These are phyloP conservation scores for Xylariaceae sp. DNA, from an alignment of 2,329 filamentous ascomycete genomes.

Conservation along the genomic window DNA sequence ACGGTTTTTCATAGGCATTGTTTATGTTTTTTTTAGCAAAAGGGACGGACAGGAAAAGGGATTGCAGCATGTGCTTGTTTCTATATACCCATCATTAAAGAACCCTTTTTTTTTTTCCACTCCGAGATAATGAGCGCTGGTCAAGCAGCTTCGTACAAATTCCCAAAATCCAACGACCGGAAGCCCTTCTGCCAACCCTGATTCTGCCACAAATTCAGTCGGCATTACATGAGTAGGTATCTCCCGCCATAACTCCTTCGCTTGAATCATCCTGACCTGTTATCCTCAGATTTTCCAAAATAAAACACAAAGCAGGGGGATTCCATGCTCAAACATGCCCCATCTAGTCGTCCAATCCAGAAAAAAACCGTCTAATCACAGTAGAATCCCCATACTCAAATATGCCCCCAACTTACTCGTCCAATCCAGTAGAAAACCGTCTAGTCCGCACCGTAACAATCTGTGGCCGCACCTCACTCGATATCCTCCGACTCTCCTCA, in stretches of 20 bases:
- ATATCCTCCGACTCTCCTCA: not conserved
- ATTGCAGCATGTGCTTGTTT: not conserved
- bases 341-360: no score
- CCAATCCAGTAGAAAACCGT: not conserved
- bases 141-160: no score
- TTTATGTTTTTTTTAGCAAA: not conserved
- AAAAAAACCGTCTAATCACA: no score
- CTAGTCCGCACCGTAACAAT: slow-evolving; percentile 15
- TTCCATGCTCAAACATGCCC: not conserved
- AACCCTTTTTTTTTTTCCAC: not conserved
- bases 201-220: not conserved
- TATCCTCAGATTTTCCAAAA: not conserved
- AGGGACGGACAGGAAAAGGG: not conserved
- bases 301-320: not conserved
- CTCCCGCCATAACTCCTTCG: not conserved
- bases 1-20: not conserved
- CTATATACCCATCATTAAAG: not conserved
- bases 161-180: no score
- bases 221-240: slow-evolving; percentile 10
- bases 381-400: no score
- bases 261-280: slow-evolving; percentile 1
- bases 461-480: slow-evolving; percentile 7
- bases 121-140: no score
- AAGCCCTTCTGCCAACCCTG: not conserved
- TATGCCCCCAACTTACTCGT: no score